These are phyloP conservation scores for Plectosphaerella plurivora DNA, from an alignment of 2,329 filamentous ascomycete species.

Conservation along the genomic window DNA sequence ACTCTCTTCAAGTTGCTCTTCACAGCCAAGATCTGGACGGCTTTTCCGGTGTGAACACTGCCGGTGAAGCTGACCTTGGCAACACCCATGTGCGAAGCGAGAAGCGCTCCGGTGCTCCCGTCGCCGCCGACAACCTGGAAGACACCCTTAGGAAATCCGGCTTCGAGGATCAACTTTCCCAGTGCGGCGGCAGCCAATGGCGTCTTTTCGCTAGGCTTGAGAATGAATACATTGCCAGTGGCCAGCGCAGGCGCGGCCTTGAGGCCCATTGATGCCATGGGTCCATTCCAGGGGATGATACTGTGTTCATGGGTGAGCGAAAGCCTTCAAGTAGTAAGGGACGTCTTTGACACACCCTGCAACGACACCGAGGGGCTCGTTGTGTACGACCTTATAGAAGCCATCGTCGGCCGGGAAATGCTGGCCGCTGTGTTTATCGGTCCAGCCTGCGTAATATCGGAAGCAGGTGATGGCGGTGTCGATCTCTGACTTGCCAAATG, in stretches of 20 bases:
- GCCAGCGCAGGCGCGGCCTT: slow-evolving; percentile 38
- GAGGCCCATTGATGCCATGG: slow-evolving; percentile 28
- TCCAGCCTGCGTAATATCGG: slow-evolving; percentile 20
- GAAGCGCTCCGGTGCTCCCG: slow-evolving; percentile 23
- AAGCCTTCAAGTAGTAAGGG: background rate
- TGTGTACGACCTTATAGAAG: slow-evolving; percentile 32
- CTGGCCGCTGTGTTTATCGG: slow-evolving; percentile 17
- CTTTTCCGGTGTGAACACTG: slow-evolving; percentile 60
- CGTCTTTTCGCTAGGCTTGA: slow-evolving; percentile 40
- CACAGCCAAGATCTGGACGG: slow-evolving; percentile 59
- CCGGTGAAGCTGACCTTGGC: slow-evolving; percentile 67
- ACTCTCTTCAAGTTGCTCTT: slow-evolving; percentile 63
- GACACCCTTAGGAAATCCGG: slow-evolving; percentile 39
- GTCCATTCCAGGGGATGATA: slow-evolving; percentile 36
- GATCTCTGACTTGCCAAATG: slow-evolving; percentile 39
- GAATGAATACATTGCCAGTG: slow-evolving; percentile 37
- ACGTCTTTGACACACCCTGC: slow-evolving; percentile 5
- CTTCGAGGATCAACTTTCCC: slow-evolving; percentile 30
- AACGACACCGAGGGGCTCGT: slow-evolving; percentile 22
- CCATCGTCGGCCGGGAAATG: slow-evolving; percentile 32
- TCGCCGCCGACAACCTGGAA: slow-evolving; percentile 36
- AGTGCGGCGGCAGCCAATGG: slow-evolving; percentile 29
- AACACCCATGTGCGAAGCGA: slow-evolving; percentile 20
- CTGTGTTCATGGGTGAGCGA: slow-evolving; percentile 9
- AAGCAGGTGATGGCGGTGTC: slow-evolving; percentile 31